Conservation (phyloP, 2,329 filamentous ascomycete species). For the Monosporascus cannonballus region DNA sequence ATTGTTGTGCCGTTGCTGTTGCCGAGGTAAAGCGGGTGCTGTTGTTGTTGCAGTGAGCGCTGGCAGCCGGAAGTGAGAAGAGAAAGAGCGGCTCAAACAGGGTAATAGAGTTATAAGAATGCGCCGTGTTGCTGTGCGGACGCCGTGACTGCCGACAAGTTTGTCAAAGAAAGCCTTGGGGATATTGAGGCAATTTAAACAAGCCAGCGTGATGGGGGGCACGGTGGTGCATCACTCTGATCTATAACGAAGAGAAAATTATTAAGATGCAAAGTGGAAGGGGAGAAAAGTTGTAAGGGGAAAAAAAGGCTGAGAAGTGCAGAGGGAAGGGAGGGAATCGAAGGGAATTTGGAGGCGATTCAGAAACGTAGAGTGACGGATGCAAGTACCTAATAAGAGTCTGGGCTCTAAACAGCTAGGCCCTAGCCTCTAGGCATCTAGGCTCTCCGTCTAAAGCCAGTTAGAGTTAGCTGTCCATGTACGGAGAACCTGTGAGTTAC, state of each 20-base stretch:
- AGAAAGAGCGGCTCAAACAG: neutral
- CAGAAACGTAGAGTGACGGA: conserved; percentile 1
- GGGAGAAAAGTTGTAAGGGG: conserved; percentile 18
- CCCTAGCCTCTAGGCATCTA: neutral
- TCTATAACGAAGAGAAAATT: conserved; percentile 14
- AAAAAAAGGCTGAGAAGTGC: conserved; percentile 31
- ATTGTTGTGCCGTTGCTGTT: neutral
- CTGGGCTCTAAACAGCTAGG: neutral
- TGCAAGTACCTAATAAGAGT: neutral
- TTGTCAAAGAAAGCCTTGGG: neutral
- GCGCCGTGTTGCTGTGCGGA: too few species aligned
- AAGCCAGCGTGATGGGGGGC: conserved; percentile 18
- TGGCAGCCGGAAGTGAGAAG: neutral
- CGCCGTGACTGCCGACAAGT: neutral
- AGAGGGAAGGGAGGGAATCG: conserved; percentile 29
- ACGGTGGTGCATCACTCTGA: conserved; percentile 24
- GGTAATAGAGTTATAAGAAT: too few species aligned
- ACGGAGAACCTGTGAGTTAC: too few species aligned
- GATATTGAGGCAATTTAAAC: conserved; percentile 5
- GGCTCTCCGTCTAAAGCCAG: neutral
- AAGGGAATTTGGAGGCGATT: conserved; percentile 19
- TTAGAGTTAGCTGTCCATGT: too few species aligned
- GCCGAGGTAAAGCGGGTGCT: neutral
- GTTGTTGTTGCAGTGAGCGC: neutral
- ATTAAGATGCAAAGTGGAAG: conserved; percentile 22